phyloP scores from a whole-genome alignment of 345 rosid genomes.

The Iberis pinnata region DNA sequence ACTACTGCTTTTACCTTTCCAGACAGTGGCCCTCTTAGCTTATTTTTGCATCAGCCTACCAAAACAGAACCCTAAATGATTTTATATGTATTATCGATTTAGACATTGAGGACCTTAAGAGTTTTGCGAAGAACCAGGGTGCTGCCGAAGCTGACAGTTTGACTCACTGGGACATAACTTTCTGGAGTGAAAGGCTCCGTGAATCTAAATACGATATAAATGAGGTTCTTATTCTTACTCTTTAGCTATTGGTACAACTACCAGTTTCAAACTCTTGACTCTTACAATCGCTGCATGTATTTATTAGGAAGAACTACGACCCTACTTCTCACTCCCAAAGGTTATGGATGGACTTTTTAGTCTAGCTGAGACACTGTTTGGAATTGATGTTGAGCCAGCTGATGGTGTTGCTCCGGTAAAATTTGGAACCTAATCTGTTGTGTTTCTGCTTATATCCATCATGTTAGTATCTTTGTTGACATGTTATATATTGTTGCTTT shows the following conservation, averaged over 20 bases:
- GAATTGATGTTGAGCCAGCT: slow-evolving; percentile 67
- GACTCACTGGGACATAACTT: slow-evolving; percentile 76
- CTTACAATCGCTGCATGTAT: slow-evolving; percentile 5
- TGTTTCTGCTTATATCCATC: neutral
- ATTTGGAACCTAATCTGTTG: slow-evolving; percentile 13
- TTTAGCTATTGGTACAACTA: slow-evolving; percentile 7
- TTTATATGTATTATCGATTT: slow-evolving; percentile 11
- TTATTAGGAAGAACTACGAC: slow-evolving; percentile 83
- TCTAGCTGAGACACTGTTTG: slow-evolving; percentile 67
- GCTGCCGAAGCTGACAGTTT: slow-evolving; percentile 71
- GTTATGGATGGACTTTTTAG: slow-evolving; percentile 79
- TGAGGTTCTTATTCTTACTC: slow-evolving; percentile 52
- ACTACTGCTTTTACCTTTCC: slow-evolving; percentile 9
- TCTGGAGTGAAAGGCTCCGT: slow-evolving; percentile 98
- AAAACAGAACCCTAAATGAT: slow-evolving; percentile 1
- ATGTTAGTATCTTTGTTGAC: slow-evolving; percentile 14
- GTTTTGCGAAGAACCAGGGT: slow-evolving; percentile 65
- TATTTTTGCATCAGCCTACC: slow-evolving; percentile 5
- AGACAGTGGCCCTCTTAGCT: neutral
- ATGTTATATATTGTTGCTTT: slow-evolving; percentile 21
- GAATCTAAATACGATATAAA: slow-evolving; percentile 87
- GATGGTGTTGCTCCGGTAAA: slow-evolving; percentile 89
- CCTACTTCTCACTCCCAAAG: slow-evolving; percentile 87
- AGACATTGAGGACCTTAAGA: slow-evolving; percentile 84
- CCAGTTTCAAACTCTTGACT: slow-evolving; percentile 3